Base-by-base conservation (phyloP, 75 land plant genomes). In the Pinus tabuliformis region DNA sequence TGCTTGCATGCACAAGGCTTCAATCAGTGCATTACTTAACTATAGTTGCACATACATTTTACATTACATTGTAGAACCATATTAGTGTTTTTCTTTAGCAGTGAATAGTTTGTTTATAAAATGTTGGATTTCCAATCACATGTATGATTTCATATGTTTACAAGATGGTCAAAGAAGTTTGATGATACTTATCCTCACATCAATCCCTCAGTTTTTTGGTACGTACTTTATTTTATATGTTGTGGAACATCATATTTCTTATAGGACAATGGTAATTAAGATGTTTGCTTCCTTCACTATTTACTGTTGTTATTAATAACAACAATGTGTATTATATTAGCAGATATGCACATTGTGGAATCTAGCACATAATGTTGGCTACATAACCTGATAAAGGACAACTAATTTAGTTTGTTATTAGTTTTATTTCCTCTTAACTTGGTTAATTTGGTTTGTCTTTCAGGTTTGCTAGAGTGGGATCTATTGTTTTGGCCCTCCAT, bases 401-500 rank as follows among this genome's bases (percentile, higher is more conserved):
- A 20, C n/a, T 42, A 4, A 8, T 8, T 8, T 20, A 39, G 12
- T 9, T 21, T 20, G 4, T 42, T 39, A 42, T n/a, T 42, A 21
- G 42, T 3, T 68, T 20, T 45, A 39, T 68, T 68, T 68, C 12
- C 12, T n/a, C 21, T 8, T 42, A 21, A n/a, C 24, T 33, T 60
- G 75, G 58, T 54, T 74, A 28, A 24, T 57, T 57, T 42, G 42
- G 64, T 12, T 65, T 60, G 42, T 66, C 37, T 73, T 79, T 62
- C 90, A 96, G 99, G 74, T 94, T 96, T 84, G 89, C 91, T 45
- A 89, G 99, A 70, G 92, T 83, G 71, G 99, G 99, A 28, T 94
- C 97, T 24, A 81, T 96, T 75, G 93, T 94, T 56, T 78, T 96
- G 52, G 95, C 99, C 62, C 82, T 94, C 82, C 99, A 96, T 82